Percentiles rank a stretch among this genome's conserved stretches.
phyloP scores from a whole-genome alignment of 78 protist species.

The Dictyostelium purpureum region DNA sequence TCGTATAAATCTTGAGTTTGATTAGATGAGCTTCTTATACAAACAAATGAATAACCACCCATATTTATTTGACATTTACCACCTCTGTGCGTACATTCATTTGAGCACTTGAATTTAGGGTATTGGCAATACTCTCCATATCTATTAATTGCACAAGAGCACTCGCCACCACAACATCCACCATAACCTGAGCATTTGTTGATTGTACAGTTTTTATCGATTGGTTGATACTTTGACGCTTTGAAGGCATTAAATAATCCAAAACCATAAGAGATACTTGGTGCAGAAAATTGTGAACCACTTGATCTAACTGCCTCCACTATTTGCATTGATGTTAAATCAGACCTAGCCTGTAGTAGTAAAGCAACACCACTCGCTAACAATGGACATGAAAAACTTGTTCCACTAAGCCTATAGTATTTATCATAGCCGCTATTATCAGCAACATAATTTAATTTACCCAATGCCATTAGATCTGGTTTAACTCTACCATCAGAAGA shows the following conservation, averaged over 20 bases:
- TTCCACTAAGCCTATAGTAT: constrained; percentile 32
- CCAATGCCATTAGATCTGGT: constrained; percentile 61
- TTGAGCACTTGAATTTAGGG: neutral
- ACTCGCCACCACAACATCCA: neutral
- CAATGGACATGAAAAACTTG: constrained; percentile 63
- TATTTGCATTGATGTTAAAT: constrained; percentile 45
- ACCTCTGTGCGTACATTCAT: constrained; percentile 21
- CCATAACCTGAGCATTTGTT: neutral
- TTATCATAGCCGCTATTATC: neutral
- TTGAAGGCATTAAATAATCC: constrained; percentile 20
- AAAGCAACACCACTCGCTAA: constrained; percentile 63
- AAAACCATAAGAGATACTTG: constrained; percentile 29
- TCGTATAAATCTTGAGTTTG: neutral
- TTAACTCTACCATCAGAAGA: constrained; percentile 70
- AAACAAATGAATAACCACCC: neutral
- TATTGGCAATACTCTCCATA: constrained; percentile 6
- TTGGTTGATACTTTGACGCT: constrained; percentile 29
- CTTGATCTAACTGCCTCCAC: constrained; percentile 16
- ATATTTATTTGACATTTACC: constrained; percentile 32
- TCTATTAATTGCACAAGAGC: neutral
- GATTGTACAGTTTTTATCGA: neutral
- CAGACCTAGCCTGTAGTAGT: constrained; percentile 27
- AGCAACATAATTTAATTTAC: constrained; percentile 9
- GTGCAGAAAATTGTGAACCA: neutral
- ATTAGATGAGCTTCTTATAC: neutral